phyloP scores from a whole-genome alignment of 2,329 filamentous ascomycete species.

The Ophiostoma populinum region DNA sequence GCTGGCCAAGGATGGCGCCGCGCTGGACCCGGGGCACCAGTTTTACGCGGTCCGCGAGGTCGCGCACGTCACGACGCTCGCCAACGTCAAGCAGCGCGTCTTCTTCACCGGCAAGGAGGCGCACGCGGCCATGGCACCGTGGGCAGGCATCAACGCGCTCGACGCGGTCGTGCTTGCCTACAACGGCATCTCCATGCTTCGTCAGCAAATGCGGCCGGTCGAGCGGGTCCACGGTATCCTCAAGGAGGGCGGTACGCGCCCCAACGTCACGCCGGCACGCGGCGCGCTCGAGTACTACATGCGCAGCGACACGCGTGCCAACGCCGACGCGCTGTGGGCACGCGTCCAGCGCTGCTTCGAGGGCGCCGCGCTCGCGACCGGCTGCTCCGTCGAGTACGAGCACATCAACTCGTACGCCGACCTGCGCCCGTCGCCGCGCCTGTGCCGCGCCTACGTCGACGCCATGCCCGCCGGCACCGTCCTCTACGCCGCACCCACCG shows the following conservation, averaged over 20 bases:
- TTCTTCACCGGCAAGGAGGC: conserved; percentile 24
- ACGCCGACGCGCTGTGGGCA: conserved; percentile 17
- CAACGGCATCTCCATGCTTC: conserved; percentile 23
- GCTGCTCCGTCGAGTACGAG: conserved; percentile 16
- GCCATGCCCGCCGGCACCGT: conserved; percentile 17
- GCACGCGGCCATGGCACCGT: conserved; percentile 28
- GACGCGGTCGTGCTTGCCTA: conserved; percentile 25
- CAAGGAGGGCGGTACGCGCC: conserved; percentile 19
- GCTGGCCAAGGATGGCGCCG: conserved; percentile 8
- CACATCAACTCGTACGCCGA: conserved; percentile 18
- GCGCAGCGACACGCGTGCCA: conserved; percentile 22
- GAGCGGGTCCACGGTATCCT: conserved; percentile 34
- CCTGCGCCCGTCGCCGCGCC: conserved; percentile 16
- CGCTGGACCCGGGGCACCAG: conserved; percentile 1
- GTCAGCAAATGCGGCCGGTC: conserved; percentile 29
- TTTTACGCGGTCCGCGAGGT: conserved; percentile 10
- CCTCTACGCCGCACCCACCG: conserved; percentile 14
- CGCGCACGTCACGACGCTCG: conserved; percentile 10
- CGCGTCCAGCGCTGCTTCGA: conserved; percentile 19
- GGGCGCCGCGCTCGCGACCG: conserved; percentile 20
- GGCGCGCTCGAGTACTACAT: conserved; percentile 27
- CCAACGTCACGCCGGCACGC: conserved; percentile 21
- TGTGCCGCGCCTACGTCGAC: conserved; percentile 15
- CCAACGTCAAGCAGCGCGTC: conserved; percentile 15
- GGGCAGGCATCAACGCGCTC: conserved; percentile 29